phyloP scores from a whole-genome alignment of 352 stramenopile species.

The Pythium phragmiticola region DNA sequence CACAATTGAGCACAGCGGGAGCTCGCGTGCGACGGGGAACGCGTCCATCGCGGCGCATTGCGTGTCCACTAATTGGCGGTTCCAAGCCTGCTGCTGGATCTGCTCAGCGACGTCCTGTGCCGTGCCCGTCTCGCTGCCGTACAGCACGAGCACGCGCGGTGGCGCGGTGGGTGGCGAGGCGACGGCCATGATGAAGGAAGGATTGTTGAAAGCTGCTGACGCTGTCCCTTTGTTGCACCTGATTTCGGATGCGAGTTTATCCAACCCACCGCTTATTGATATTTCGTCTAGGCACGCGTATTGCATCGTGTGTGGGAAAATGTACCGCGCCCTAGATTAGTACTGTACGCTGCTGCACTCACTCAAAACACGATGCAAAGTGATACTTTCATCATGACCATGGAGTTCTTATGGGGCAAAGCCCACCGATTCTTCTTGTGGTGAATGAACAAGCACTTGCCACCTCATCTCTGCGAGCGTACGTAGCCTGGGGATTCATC shows the following conservation, averaged over 20 bases:
- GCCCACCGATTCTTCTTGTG: neutral
- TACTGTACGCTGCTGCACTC: neutral
- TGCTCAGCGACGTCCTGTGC: slow-evolving; percentile 86
- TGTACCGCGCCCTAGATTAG: slow-evolving; percentile 4
- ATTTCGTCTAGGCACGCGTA: neutral
- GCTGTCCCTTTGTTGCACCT: neutral
- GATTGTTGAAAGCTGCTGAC: neutral
- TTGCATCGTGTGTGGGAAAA: slow-evolving; percentile 6
- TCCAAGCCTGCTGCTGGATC: slow-evolving; percentile 63
- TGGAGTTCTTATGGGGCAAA: neutral
- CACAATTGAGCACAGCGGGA: slow-evolving; percentile 56
- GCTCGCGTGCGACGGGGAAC: slow-evolving; percentile 51
- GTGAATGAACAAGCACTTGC: neutral
- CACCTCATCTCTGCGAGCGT: slow-evolving; percentile 6
- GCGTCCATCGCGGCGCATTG: slow-evolving; percentile 63
- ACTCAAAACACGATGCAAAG: slow-evolving; percentile 1
- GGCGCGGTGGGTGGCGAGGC: neutral
- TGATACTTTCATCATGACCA: neutral
- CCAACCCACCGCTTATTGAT: too few species aligned
- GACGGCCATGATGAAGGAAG: neutral
- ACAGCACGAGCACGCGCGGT: slow-evolving; percentile 81
- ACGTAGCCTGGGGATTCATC: neutral
- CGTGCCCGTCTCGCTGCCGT: slow-evolving; percentile 88
- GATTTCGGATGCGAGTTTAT: neutral
- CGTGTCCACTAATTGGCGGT: slow-evolving; percentile 55